Conservation (phyloP, 805 yeast genomes). For the Kodamaea hsintzibuensis region DNA sequence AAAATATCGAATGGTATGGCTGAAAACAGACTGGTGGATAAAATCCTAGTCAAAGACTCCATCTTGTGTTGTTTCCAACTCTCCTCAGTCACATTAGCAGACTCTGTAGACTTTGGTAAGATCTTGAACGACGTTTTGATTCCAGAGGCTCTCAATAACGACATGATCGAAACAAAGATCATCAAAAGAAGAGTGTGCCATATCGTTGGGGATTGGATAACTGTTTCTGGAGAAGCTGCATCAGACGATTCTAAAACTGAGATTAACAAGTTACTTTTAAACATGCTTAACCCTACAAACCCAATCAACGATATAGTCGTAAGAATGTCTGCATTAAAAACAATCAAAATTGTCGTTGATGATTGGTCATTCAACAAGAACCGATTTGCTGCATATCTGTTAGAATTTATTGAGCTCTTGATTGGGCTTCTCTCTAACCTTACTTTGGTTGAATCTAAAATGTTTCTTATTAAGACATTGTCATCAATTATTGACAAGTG, state of each 20-base stretch:
- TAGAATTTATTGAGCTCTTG: constrained; percentile 49
- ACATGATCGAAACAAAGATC: constrained; percentile 53
- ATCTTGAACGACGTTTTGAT: constrained; percentile 59
- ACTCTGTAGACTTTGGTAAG: constrained; percentile 66
- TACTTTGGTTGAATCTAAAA: constrained; percentile 69
- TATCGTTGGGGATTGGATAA: constrained; percentile 79
- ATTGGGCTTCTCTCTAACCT: constrained; percentile 52
- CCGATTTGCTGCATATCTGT: constrained; percentile 65
- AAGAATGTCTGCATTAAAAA: constrained; percentile 67
- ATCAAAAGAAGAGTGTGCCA: constrained; percentile 76
- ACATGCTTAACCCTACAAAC: constrained; percentile 23
- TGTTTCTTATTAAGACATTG: constrained; percentile 69
- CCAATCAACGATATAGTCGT: constrained; percentile 77
- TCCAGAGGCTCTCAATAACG: constrained; percentile 60
- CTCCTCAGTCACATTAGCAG: constrained; percentile 64
- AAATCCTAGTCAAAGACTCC: constrained; percentile 73
- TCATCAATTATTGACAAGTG: constrained; percentile 62
- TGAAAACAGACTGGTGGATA: constrained; percentile 29
- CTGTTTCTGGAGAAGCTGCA: constrained; percentile 47
- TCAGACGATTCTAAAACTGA: constrained; percentile 33
- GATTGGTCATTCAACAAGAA: constrained; percentile 83
- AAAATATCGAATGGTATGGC: constrained; percentile 52
- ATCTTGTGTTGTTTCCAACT: constrained; percentile 81
- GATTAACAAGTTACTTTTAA: constrained; percentile 25
- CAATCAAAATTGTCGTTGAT: constrained; percentile 67